Evolutionary conservation across 148 eudicot species (phyloP).

Genomic region (Agrostemma githago): DNA sequence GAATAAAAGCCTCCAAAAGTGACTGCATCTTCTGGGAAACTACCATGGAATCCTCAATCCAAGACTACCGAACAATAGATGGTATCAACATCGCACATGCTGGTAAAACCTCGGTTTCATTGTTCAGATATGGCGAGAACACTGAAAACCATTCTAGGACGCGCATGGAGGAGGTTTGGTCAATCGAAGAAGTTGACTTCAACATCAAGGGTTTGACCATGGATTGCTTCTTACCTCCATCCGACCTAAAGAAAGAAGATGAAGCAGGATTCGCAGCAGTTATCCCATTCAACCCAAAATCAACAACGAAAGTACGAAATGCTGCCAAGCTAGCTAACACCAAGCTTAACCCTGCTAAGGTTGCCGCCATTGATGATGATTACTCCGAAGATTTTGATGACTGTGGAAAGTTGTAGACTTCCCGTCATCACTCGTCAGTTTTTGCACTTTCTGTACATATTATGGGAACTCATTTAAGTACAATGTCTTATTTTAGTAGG

Average conservation of each 20-base stretch:
- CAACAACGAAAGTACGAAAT: constrained; percentile 19
- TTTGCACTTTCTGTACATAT: constrained; percentile 15
- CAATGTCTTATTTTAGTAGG: constrained; percentile 6
- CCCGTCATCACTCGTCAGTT: constrained; percentile 13
- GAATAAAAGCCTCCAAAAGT: constrained; percentile 50
- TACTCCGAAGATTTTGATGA: constrained; percentile 22
- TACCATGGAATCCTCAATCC: constrained; percentile 71
- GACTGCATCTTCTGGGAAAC: constrained; percentile 81
- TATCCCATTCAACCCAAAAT: constrained; percentile 16
- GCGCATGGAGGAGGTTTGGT: constrained; percentile 80
- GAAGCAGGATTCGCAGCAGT: constrained; percentile 30
- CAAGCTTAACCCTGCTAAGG: constrained; percentile 41
- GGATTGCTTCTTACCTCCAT: constrained; percentile 77
- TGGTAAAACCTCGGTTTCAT: constrained; percentile 58
- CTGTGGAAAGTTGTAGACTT: constrained; percentile 20
- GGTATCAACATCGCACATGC: constrained; percentile 79
- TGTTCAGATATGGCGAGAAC: constrained; percentile 69
- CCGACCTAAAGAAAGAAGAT: constrained; percentile 64
- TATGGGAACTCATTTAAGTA: neutral
- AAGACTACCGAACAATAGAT: constrained; percentile 67
- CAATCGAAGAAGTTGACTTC: constrained; percentile 79
- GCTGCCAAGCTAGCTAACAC: constrained; percentile 21
- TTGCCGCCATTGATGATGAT: constrained; percentile 43
- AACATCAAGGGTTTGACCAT: constrained; percentile 67
- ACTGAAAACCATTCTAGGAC: constrained; percentile 60